Evolutionary conservation across 371 early-diverging fungal species (phyloP).

Genomic region (Rhizopus delemar): DNA sequence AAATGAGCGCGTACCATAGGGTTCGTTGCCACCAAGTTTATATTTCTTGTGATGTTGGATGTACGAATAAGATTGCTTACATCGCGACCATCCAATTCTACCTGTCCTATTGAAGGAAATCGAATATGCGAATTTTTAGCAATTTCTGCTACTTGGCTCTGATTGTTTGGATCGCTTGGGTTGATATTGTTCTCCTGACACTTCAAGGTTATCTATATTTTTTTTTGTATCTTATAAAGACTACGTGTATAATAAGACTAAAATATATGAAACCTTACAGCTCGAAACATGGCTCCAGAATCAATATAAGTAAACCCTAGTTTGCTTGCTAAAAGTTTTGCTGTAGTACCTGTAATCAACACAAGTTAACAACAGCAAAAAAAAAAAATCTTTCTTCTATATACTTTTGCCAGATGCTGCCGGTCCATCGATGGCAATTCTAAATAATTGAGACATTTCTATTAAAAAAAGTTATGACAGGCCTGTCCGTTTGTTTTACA

Average conservation of each 20-base stretch:
- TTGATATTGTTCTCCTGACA: slow-evolving; percentile 46
- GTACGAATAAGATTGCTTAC: slow-evolving; percentile 71
- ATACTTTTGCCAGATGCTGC: slow-evolving; percentile 92
- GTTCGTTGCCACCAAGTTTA: slow-evolving; percentile 72
- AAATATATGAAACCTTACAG: slow-evolving; percentile 38
- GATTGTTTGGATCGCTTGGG: slow-evolving; percentile 30
- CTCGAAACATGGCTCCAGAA: slow-evolving; percentile 73
- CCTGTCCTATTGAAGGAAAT: slow-evolving; percentile 38
- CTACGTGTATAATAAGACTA: background rate
- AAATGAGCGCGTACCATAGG: slow-evolving; percentile 65
- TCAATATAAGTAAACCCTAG: slow-evolving; percentile 83
- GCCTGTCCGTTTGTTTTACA: background rate
- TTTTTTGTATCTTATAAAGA: background rate
- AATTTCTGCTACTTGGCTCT: slow-evolving; percentile 31
- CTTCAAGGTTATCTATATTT: slow-evolving; percentile 57
- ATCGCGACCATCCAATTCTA: slow-evolving; percentile 66
- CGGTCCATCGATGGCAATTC: slow-evolving; percentile 93
- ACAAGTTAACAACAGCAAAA: background rate
- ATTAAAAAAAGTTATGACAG: background rate
- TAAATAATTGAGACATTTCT: slow-evolving; percentile 55
- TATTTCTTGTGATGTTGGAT: slow-evolving; percentile 62
- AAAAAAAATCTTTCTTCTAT: slow-evolving; percentile 7
- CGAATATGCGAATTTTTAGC: slow-evolving; percentile 27
- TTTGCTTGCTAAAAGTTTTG: slow-evolving; percentile 67
- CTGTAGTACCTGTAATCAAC: slow-evolving; percentile 65